A percentile compares a stretch with the other conserved stretches of the same genome.
Conservation (phyloP, 2,329 filamentous ascomycete species). For the Pseudogymnoascus sp. region DNA sequence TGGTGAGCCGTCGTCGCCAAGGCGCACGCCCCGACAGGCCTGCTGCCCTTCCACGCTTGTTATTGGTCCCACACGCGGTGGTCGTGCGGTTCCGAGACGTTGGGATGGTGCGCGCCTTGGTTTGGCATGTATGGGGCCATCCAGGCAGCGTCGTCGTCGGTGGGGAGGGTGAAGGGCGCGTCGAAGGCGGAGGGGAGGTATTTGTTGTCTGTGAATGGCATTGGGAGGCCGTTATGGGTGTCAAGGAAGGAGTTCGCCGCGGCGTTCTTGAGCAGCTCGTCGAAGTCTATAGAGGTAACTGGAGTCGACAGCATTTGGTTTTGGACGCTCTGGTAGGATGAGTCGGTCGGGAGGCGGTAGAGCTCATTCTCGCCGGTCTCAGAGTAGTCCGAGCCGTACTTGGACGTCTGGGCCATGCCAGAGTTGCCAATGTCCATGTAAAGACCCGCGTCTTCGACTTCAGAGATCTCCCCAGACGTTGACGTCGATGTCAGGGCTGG, state of each 20-base stretch:
- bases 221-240: slow-evolving; percentile 18
- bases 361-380: slow-evolving; percentile 37
- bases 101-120: slow-evolving; percentile 13
- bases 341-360: slow-evolving; percentile 40
- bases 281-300: slow-evolving; percentile 44
- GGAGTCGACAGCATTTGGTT: slow-evolving; percentile 38
- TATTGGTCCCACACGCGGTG: slow-evolving; percentile 28
- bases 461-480: slow-evolving; percentile 59
- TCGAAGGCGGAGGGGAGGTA: slow-evolving; percentile 33
- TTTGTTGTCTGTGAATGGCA: slow-evolving; percentile 29
- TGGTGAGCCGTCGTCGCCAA: slow-evolving; percentile 2
- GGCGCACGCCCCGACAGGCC: slow-evolving; percentile 19
- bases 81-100: slow-evolving; percentile 12
- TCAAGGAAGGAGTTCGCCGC: slow-evolving; percentile 13
- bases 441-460: slow-evolving; percentile 50
- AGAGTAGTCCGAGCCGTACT: slow-evolving; percentile 31
- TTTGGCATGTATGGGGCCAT: slow-evolving; percentile 30
- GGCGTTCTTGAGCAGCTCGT: slow-evolving; percentile 42
- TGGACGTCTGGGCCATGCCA: slow-evolving; percentile 29
- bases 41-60: slow-evolving; percentile 27
- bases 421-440: slow-evolving; percentile 31
- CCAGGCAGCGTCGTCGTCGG: slow-evolving; percentile 40
- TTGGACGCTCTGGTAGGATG: slow-evolving; percentile 40
- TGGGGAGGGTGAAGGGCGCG: slow-evolving; percentile 36
- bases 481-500: slow-evolving; percentile 48